phyloP scores from a whole-genome alignment of 108 stramenopile species.

The Cylindrotheca closterium region DNA sequence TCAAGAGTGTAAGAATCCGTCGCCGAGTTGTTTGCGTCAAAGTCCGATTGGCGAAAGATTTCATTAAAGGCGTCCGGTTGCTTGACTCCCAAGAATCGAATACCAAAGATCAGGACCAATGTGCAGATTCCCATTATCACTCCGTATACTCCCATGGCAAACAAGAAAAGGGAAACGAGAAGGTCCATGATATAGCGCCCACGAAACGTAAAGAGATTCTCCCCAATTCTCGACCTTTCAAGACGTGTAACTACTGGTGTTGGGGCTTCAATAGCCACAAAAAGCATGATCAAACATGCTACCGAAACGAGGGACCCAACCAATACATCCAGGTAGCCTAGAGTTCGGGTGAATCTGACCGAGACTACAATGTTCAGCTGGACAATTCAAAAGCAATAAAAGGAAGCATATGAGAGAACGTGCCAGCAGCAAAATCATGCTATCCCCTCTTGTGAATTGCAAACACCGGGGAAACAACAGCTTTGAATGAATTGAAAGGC shows the following conservation, averaged over 20 bases:
- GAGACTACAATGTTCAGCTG: slow-evolving; percentile 51
- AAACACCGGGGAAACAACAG: not conserved
- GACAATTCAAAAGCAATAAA: slow-evolving; percentile 1
- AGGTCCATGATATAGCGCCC: slow-evolving; percentile 68
- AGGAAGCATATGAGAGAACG: not conserved
- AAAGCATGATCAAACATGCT: slow-evolving; percentile 47
- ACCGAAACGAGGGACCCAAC: slow-evolving; percentile 39
- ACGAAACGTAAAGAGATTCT: slow-evolving; percentile 57
- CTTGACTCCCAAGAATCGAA: slow-evolving; percentile 69
- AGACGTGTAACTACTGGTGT: slow-evolving; percentile 35
- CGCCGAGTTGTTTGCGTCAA: slow-evolving; percentile 37
- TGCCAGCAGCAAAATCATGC: not conserved
- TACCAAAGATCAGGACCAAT: slow-evolving; percentile 60
- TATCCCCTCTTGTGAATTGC: not conserved
- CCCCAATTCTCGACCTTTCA: slow-evolving; percentile 41
- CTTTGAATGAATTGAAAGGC: not conserved
- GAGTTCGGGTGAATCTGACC: slow-evolving; percentile 30
- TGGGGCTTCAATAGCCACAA: slow-evolving; percentile 56
- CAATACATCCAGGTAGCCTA: slow-evolving; percentile 45
- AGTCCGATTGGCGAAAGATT: slow-evolving; percentile 62
- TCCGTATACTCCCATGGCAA: slow-evolving; percentile 62
- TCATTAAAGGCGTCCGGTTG: slow-evolving; percentile 73
- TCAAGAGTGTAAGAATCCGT: slow-evolving; percentile 54
- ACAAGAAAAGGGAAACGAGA: slow-evolving; percentile 48
- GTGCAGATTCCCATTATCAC: slow-evolving; percentile 46